Evolutionary conservation across 495 filamentous ascomycete genomes (phyloP), one percentile per base, ranked within the genome.

Genomic region (Darksidea phi): DNA sequence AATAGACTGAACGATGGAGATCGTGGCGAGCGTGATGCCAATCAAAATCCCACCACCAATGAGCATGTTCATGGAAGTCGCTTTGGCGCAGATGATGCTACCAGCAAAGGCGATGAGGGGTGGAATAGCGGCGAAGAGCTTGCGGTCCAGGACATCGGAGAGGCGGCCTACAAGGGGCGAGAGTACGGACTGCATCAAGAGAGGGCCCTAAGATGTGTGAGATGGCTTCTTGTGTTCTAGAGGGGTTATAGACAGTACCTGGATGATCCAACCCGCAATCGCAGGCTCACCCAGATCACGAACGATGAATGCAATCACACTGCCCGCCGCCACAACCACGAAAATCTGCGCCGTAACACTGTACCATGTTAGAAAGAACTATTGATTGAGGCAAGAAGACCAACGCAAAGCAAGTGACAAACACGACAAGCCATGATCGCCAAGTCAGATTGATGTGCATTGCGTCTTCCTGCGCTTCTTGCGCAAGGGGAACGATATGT

Each of bases 31-130:
- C 0, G 79, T 81, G n/a, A 67, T 67, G 13, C 81, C 80, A 51
- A 82, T 79, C 7, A 82, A 64, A 7, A 84, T 76, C n/a, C 80
- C 77, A 43, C 81, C 81, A 15, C 76, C 80, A 51, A 82, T 80
- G 6, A 84, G 71, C 72, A 78, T 77, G 36, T 67, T 71, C 78
- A 84, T 83, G 3, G 73, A 76, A 18, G 72, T 77, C 0, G 81
- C 80, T 50, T 74, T 79, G n/a, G 80, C 81, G 13, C 78, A 83
- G 8, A 83, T 66, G 18, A 80, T 70, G 5, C 80, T 76, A 18
- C 81, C 80, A 2, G 77, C 72, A 32, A 81, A 81, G 6, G 80
- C 79, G 41, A 84, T 73, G 0, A 80, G 62, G 2, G 80, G 79
- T 2, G 78, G 80, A 0, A 79, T 60, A 0, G 76, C 67, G 0